Evolutionary conservation across 2,329 filamentous ascomycete species (phyloP), one percentile per base, ranked within the genome.

Genomic region (Alternaria postmessia): DNA sequence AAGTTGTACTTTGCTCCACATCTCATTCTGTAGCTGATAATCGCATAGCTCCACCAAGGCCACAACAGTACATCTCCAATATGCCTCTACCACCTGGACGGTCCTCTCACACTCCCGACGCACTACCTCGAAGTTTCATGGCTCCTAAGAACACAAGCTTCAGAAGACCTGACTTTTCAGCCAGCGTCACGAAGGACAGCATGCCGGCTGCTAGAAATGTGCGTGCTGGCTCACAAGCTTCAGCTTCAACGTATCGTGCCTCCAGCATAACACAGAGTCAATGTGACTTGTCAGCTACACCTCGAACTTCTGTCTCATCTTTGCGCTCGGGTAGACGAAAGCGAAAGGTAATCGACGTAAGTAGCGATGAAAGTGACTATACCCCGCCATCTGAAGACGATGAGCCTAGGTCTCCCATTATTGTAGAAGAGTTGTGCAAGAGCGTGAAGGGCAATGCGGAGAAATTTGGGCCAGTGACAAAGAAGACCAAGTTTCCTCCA

Each of bases 81-180:
- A 51, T 36, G 20, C 26, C 28, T 43, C 47, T 18, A 14, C 38
- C 47, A 18, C n/a, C 47, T 16, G 16, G 16, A 18, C 38, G 51
- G 20, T 51, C 57, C n/a, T 59, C 26, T 38, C n/a, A 48, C 34
- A 5, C 34, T 28, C 5, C 34, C 3, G 16, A 8, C 16, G 34
- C 16, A 38, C 34, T n/a, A 6, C 7, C 34, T 38, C 34, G 0
- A 38, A 38, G 7, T 38, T 38, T 1, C 14, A 38, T 6, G 34
- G 5, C 34, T 38, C 7, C 16, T 38, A 24, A 30, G 12, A 32
- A 22, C 4, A 6, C 48, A 5, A 18, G 24, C 4, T 67, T 66
- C 47, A 72, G 65, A 34, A 62, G 54, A 16, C 64, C 65, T 0
- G 6, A n/a, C 4, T 16, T 57, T 18, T 61, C 62, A 32, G 53